These are phyloP conservation scores for Dactylellina drechsleri DNA, from an alignment of 2,329 filamentous ascomycete species.

Conservation along the genomic window DNA sequence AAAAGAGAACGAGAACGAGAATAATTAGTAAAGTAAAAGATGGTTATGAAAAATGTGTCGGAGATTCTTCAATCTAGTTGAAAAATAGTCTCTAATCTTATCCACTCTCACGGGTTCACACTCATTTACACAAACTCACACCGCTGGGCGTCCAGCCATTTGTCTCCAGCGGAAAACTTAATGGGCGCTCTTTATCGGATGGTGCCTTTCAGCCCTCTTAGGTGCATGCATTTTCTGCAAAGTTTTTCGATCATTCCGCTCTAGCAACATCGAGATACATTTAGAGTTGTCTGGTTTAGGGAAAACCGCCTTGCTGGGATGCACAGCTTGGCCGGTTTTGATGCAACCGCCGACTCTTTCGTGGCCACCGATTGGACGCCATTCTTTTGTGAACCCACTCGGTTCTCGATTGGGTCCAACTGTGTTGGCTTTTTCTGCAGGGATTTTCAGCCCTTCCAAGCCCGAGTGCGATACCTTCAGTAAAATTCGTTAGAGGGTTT, in stretches of 20 bases:
- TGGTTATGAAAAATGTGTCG: too few relatives aligned
- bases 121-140: too few relatives aligned
- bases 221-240: too few relatives aligned
- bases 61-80: too few relatives aligned
- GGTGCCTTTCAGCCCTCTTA: conserved; percentile 3
- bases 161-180: too few relatives aligned
- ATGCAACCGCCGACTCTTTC: conserved; percentile 11
- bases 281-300: conserved; percentile 3
- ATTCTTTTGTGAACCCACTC: not conserved
- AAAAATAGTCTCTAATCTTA: too few relatives aligned
- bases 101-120: too few relatives aligned
- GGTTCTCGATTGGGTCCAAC: not conserved
- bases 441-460: conserved; percentile 23
- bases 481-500: not conserved
- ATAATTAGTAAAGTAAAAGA: too few relatives aligned
- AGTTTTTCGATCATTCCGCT: too few relatives aligned
- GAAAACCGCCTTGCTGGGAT: conserved; percentile 24
- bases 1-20: not conserved
- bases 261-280: not conserved
- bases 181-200: too few relatives aligned
- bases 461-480: not conserved
- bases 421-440: conserved; percentile 2
- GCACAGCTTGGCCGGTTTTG: conserved; percentile 19
- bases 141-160: too few relatives aligned
- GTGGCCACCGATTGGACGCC: conserved; percentile 33